Base-by-base conservation (phyloP, 768 basidiomycete species). In the Filobasidium floriforme region DNA sequence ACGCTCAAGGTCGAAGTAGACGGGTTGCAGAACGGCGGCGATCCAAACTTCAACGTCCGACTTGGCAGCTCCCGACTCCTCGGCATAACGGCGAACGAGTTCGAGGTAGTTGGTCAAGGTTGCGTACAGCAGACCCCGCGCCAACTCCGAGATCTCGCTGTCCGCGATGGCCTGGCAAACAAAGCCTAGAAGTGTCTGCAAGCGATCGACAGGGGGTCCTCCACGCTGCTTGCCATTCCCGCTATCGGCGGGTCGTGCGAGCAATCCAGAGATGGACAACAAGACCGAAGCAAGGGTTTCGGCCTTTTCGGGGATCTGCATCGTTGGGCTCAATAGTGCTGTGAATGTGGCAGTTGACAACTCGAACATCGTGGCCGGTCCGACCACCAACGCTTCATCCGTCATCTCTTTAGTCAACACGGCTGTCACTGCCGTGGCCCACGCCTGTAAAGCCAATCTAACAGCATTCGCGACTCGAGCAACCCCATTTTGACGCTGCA, bases 121-220 rank as follows among this genome's bases (percentile, higher is more conserved):
- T 1, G 62, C 49, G 41, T 68, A 63, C 3, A 65, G 60, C 49
- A 63, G 60, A 6, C 67, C 67, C 26, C 67, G 26, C 19, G 67
- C 59, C 29, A 60, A 22, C n/a, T 68, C 67, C 22, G 60, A 62
- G 18, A 60, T 59, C 43, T 63, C 61, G 2, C 40, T 40, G 22
- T 52, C 61, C 15, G 61, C 41, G 44, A 67, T 49, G 5, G 54
- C 61, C 1, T 43, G 44, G n/a, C 28, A 46, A 10, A 67, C 44
- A 32, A 59, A 29, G 24, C 40, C 0, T 15, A 67, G 51, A 11
- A 67, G 24, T n/a, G 19, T 62, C 14, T 57, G 61, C 51, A 67
- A 37, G 10, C 44, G 66, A 32, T 62, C 61, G 19, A 41, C 61
- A 28, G 61, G 61, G 18, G 44, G 52, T 57, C 66, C 61, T 52